Percentiles rank a stretch among this genome's conserved stretches.
phyloP scores from a whole-genome alignment of 1,284 basidiomycete species.

The Fomitopsis schrenkii region DNA sequence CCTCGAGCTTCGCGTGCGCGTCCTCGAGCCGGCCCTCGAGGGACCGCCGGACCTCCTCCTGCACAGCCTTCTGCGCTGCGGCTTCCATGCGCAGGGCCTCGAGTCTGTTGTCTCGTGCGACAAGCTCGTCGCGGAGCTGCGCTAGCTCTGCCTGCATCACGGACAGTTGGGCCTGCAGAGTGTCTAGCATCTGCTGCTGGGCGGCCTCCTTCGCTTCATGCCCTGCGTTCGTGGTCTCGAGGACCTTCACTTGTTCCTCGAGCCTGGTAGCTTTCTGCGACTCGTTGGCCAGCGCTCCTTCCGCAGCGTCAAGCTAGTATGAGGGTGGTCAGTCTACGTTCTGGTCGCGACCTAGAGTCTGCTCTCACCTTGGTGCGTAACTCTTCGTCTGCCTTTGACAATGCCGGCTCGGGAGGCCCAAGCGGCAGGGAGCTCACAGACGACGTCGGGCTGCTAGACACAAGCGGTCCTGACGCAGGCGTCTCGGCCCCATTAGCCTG shows the following conservation, averaged over 20 bases:
- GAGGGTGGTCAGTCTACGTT: not conserved
- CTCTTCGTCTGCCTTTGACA: not conserved
- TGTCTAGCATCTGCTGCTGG: not conserved
- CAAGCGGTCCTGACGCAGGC: not conserved
- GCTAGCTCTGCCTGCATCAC: not conserved
- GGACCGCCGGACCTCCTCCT: not conserved
- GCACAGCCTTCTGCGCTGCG: not conserved
- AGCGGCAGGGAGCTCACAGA: not conserved
- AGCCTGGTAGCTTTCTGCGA: not conserved
- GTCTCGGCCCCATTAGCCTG: not conserved
- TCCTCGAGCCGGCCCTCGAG: not conserved
- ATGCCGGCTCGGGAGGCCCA: not conserved
- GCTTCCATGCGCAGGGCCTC: not conserved
- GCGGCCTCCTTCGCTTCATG: not conserved
- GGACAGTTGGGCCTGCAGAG: not conserved
- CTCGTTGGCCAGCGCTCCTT: not conserved
- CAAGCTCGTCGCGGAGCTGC: not conserved
- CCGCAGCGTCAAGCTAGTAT: not conserved
- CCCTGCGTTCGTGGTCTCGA: not conserved
- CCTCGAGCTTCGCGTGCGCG: not conserved
- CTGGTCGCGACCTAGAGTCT: too few species aligned
- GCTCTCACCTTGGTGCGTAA: not conserved
- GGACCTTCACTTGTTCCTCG: not conserved
- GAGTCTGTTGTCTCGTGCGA: not conserved
- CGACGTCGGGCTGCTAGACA: not conserved